These are phyloP conservation scores for Thermochaetoides thermophila DNA, from an alignment of 495 filamentous ascomycete species.

Conservation along the genomic window DNA sequence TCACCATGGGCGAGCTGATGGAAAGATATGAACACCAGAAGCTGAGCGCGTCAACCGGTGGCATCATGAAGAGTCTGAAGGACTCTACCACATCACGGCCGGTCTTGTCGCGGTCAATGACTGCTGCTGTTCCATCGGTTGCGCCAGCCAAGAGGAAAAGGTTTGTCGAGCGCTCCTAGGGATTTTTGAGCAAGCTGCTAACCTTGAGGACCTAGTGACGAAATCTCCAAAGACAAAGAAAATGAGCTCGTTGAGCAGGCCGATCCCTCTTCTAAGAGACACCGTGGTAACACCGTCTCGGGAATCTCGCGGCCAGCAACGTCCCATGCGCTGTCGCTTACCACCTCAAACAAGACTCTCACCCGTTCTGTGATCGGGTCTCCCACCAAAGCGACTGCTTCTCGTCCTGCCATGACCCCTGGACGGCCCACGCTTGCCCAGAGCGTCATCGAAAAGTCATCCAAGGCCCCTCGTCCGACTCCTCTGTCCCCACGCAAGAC, in stretches of 20 bases:
- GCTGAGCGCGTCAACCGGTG: no score
- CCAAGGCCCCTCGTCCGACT: no score
- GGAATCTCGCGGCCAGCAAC: constrained; percentile 13
- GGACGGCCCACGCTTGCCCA: no score
- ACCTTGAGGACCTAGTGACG: constrained; percentile 44
- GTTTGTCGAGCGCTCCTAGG: constrained; percentile 26
- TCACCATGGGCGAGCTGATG: constrained; percentile 71
- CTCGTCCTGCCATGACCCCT: no score
- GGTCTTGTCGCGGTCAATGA: constrained; percentile 5
- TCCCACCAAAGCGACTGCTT: no score
- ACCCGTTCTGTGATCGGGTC: no score
- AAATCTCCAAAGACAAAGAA: constrained; percentile 63
- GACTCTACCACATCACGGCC: no score
- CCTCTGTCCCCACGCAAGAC: no score
- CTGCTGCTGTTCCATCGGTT: constrained; percentile 5
- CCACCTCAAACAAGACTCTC: no score
- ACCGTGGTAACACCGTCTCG: constrained; percentile 13
- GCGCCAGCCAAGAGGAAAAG: constrained; percentile 46
- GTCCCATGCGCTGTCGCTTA: no score
- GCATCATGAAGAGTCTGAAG: no score
- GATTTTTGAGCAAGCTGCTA: constrained; percentile 2
- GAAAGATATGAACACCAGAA: constrained; percentile 26
- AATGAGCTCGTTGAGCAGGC: constrained; percentile 50
- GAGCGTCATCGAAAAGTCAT: no score
- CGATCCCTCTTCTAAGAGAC: constrained; percentile 31